Evolutionary conservation across 2,329 filamentous ascomycete genomes (phyloP).

Genomic region (Phialophora verrucosa): DNA sequence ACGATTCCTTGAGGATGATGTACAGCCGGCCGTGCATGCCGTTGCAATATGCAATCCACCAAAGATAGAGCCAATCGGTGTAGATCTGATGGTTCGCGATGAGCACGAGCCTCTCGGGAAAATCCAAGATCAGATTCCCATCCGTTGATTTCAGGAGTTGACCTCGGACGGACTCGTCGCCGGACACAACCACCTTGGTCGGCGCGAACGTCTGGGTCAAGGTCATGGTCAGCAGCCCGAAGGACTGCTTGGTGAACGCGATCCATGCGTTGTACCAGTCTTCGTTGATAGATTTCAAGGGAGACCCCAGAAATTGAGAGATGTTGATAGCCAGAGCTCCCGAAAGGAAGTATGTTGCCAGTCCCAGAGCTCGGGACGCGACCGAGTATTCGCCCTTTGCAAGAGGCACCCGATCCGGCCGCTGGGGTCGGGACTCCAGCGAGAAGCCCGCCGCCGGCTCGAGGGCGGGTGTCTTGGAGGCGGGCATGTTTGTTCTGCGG

Average conservation of each 20-base stretch:
- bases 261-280: conserved; percentile 86
- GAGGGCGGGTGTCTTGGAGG: conserved; percentile 24
- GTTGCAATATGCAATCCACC: conserved; percentile 91
- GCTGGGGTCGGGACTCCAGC: conserved; percentile 34
- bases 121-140: conserved; percentile 76
- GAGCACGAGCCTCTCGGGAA: conserved; percentile 79
- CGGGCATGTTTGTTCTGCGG: conserved; percentile 22
- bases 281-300: conserved; percentile 75
- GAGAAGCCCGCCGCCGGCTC: conserved; percentile 36
- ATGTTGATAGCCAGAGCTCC: conserved; percentile 57
- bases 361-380: conserved; percentile 39
- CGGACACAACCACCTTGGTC: conserved; percentile 80
- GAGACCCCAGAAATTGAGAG: conserved; percentile 77
- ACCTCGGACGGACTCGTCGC: conserved; percentile 76
- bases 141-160: conserved; percentile 73
- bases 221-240: conserved; percentile 76
- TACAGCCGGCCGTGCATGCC: conserved; percentile 84
- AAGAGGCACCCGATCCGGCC: conserved; percentile 35
- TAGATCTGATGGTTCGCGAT: conserved; percentile 92
- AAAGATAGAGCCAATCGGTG: conserved; percentile 89
- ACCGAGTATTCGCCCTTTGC: conserved; percentile 38
- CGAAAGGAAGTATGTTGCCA: conserved; percentile 42
- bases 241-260: conserved; percentile 82
- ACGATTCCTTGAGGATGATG: conserved; percentile 87
- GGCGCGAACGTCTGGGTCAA: conserved; percentile 90